Conservation (phyloP, 208 protist species). For the Leishmania martiniquensis region DNA sequence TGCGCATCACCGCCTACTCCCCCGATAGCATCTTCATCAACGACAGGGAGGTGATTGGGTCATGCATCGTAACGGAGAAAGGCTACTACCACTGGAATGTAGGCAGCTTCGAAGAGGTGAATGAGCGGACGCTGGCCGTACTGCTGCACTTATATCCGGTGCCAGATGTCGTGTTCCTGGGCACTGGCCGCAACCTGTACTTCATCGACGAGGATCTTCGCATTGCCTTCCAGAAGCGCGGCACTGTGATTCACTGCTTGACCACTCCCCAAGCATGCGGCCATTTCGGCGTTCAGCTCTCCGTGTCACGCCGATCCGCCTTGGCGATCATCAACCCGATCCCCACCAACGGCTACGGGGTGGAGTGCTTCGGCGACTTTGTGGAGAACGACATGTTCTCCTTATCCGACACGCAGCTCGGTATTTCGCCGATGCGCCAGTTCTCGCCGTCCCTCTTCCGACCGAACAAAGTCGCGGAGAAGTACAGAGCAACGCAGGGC, state of each 20-base stretch:
- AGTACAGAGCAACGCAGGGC: constrained; percentile 87
- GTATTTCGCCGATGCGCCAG: constrained; percentile 76
- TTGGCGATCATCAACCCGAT: constrained; percentile 88
- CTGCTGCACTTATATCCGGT: constrained; percentile 89
- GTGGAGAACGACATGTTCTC: constrained; percentile 91
- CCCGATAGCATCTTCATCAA: constrained; percentile 91
- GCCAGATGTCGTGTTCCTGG: constrained; percentile 87
- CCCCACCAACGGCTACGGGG: constrained; percentile 86
- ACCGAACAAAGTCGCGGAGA: constrained; percentile 83
- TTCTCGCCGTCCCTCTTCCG: constrained; percentile 76
- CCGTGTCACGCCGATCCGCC: constrained; percentile 76
- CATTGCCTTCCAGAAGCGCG: constrained; percentile 87
- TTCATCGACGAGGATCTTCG: constrained; percentile 90
- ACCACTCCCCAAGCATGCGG: constrained; percentile 86
- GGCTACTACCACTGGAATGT: constrained; percentile 91
- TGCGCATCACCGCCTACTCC: constrained; percentile 84
- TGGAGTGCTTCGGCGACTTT: constrained; percentile 92
- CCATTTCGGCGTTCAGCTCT: constrained; percentile 86
- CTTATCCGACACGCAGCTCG: constrained; percentile 82
- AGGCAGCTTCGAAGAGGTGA: constrained; percentile 88
- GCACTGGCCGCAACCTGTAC: constrained; percentile 85
- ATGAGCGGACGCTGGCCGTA: constrained; percentile 82
- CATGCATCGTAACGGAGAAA: constrained; percentile 90
- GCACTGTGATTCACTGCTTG: constrained; percentile 85
- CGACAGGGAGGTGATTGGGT: constrained; percentile 91